Base-by-base conservation (phyloP, 2,329 filamentous ascomycete species). In the Diaporthe nobilis region DNA sequence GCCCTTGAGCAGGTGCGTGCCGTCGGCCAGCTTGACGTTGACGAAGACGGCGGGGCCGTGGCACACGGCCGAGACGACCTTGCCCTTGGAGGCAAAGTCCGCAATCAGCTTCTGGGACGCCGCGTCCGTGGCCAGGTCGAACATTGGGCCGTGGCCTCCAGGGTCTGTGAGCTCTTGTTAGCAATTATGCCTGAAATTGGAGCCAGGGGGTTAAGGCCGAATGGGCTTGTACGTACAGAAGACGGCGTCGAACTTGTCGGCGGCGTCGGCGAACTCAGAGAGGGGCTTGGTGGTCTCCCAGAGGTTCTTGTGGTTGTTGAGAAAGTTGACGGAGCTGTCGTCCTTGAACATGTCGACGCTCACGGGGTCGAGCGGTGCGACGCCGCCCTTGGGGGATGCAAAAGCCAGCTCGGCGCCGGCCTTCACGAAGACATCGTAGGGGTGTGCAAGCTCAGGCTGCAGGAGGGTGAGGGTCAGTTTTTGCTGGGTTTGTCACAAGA, bases 61-160 rank as follows among this genome's bases (percentile, higher is more conserved):
- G 86, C 93, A 94, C 61, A 94, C 92, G 4, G 92, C 91, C 0
- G 90, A 85, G 20, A 94, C 88, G 73, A 91, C 86, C 86, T 94
- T 94, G 77, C 88, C 89, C 4, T 88, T 86, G 53, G 85, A 84
- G 80, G 87, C 89, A 82, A 94, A 94, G 82, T 93, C 91, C 76
- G 86, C 84, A 80, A 92, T 90, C 49, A 94, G 84, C 77, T 88
- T 84, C 78, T 91, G 89, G 37, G 89, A 92, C n/a, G 86, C 85
- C 28, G 84, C 77, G 80, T 93, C 89, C 74, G 85, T 85, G 73
- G 88, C 88, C 25, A 94, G 89, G 81, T 94, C 92, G 83, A 89
- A 94, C 90, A 94, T 92, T 80, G 92, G 89, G 75, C 89, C 90
- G 85, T 91, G 89, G 71, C 90, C 90, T 77, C 90, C 90, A 1